Evolutionary conservation across 1,139 yeast genomes (phyloP), one percentile per base, ranked within the genome.

Genomic region (Yamadazyma kanchanaburiensis): DNA sequence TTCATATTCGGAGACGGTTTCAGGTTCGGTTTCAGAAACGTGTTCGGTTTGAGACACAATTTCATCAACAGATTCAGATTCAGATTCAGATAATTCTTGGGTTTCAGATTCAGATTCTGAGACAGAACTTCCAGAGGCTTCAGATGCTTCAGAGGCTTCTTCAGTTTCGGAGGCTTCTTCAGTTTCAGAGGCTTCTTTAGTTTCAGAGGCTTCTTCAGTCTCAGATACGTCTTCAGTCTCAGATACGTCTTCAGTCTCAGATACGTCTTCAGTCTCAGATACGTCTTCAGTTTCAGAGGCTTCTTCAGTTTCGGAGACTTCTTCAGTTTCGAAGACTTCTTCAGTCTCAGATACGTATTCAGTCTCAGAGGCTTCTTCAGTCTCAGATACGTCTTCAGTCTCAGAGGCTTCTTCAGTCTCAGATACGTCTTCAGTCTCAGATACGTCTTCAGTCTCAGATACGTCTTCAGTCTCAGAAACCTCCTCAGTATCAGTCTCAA

Each of bases 131-230:
- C 24, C 29, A 14, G 13, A 13, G 5, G 6, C 16, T 20, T 24
- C 31, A 22, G 18, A 33, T 17, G 28, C 24, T 18, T 28, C 38
- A 11, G 32, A 17, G 15, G 15, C 28, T 6, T 22, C 28, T 21
- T 30, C 34, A 15, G 27, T 19, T 11, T 31, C 34, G 11, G 31
- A 12, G 15, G 19, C 38, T 11, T 30, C 22, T 20, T 33, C 35
- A 21, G 26, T 26, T 11, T 33, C 36, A 21, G 28, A 13, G 6
- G 21, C 17, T 11, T 22, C 31, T 22, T 34, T 30, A n/a, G 24
- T 16, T 24, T 26, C 29, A 14, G 13, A 13, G 5, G 6, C 16
- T 20, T 24, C 31, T 23, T 21, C 35, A 20, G 28, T 25, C 16
- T 28, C 38, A 11, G 32, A 17, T 17, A 15, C 28, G 9, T 22